Base-by-base conservation (phyloP, 169 alveolate species). In the Theileria parva region DNA sequence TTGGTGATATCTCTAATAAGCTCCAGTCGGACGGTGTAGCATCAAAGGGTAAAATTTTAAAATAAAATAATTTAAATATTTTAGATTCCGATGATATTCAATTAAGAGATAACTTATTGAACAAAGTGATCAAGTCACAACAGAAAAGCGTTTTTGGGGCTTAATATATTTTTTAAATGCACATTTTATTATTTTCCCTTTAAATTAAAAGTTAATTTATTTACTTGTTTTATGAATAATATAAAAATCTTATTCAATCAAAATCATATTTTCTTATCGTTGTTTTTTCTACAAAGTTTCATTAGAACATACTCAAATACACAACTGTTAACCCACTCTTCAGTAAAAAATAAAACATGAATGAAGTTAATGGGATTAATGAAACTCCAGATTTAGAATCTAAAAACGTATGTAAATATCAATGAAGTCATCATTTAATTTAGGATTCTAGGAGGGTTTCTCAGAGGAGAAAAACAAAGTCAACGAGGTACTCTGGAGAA, bases 361-460 rank as follows among this genome's bases (percentile, higher is more conserved):
- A 61, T 27, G 34, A 61, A 27, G 34, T n/a, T n/a, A n/a, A n/a
- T n/a, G 34, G 4, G 32, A 3, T 61, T 2, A 50, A 13, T 32
- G 32, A 67, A 2, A n/a, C 11, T 34, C n/a, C 63, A 23, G 75
- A 67, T 23, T 32, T 55, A 44, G 3, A 67, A 7, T n/a, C 21
- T 17, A n/a, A 67, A 12, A 19, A 59, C 3, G 79, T 72, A 57
- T 13, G 51, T 72, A 3, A 19, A 59, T 72, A 30, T 25, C 59
- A n/a, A 59, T 57, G 57, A 27, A n/a, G n/a, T n/a, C n/a, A n/a
- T n/a, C 11, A 53, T 53, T 25, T 44, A 17, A 23, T 32, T 72
- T 9, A 72, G 79, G 77, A 72, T 11, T n/a, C 51, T 12, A 50
- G 28, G 30, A 32, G 79, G 27, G 74, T 57, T 17, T 72, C 79